Base-by-base conservation (phyloP, 2,329 filamentous ascomycete species). In the Cercospora sp. region DNA sequence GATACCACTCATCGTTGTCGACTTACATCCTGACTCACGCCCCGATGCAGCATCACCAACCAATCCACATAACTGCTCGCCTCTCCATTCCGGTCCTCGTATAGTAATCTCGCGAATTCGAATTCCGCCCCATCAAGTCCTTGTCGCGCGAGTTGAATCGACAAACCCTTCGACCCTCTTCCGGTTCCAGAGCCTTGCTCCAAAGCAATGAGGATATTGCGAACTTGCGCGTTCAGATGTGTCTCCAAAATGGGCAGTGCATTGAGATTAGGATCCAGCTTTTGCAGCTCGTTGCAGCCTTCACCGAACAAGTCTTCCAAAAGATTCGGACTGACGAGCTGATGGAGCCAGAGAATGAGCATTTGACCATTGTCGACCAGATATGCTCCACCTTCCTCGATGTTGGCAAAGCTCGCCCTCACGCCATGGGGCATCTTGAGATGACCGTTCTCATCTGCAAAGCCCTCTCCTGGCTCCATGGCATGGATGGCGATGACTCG, bases 21-120 rank as follows among this genome's bases (percentile, higher is more conserved):
- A 75, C 79, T 74, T 77, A 84, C 83, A 80, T 99, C 95, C 71
- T 97, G 84, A 78, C 97, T 94, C 72, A 99, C 95, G 73, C 91
- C 90, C 75, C 94, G 90, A 81, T 99, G 95, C 70, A 98, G 86
- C 80, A 97, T 92, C 67, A 99, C 95, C 76, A 99, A 85, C 95
- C 95, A 99, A 82, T 99, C 95, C 37, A 98, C 95, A 80, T 98
- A 99, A 78, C 92, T 97, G 82, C 97, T 94, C 40, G 95, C 95
- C 82, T 99, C 95, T 74, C 97, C 97, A 80, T 98, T 98, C 72
- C 95, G 88, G 78, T 99, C 95, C 81, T 99, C 95, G 34, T 97
- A 89, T 73, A 99, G 81, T 81, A 96, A 84, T 63, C 94, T 85
- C 7, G 95, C 95, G 83, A 98, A 99, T 80, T 99, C 95, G 76